phyloP scores from a whole-genome alignment of 176 grass and related monocot genomes.

The Pharus latifolius region DNA sequence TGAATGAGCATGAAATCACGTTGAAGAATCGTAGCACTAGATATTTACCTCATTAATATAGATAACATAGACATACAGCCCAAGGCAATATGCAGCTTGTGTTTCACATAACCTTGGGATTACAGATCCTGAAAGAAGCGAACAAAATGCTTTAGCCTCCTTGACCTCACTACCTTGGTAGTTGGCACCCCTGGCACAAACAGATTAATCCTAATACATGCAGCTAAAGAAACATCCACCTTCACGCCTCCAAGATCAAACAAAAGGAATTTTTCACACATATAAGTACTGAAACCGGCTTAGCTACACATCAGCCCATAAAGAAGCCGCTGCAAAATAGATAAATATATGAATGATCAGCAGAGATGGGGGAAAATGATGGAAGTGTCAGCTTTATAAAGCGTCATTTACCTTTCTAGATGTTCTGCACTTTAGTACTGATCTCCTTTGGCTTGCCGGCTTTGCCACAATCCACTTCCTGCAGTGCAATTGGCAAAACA shows the following conservation, averaged over 20 bases:
- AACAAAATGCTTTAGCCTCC: constrained; percentile 3
- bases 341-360: not conserved
- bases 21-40: too few species aligned
- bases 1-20: too few species aligned
- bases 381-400: not conserved
- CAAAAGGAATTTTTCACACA: constrained; percentile 11
- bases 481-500: not conserved
- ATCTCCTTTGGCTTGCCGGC: constrained; percentile 32
- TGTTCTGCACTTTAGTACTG: constrained; percentile 40
- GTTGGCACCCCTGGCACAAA: not conserved
- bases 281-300: not conserved
- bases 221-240: not conserved
- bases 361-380: not conserved
- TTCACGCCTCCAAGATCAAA: not conserved
- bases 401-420: constrained; percentile 27
- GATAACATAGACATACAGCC: too few species aligned
- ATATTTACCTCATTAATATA: too few species aligned
- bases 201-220: not conserved
- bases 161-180: not conserved
- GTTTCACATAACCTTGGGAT: constrained; percentile 12
- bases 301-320: not conserved
- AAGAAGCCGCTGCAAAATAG: constrained; percentile 1
- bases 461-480: constrained; percentile 50
- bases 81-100: not conserved
- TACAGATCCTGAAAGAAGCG: constrained; percentile 3